Evolutionary conservation across 2,329 filamentous ascomycete species (phyloP), one percentile per base, ranked within the genome.

Genomic region (Colletotrichum musae): DNA sequence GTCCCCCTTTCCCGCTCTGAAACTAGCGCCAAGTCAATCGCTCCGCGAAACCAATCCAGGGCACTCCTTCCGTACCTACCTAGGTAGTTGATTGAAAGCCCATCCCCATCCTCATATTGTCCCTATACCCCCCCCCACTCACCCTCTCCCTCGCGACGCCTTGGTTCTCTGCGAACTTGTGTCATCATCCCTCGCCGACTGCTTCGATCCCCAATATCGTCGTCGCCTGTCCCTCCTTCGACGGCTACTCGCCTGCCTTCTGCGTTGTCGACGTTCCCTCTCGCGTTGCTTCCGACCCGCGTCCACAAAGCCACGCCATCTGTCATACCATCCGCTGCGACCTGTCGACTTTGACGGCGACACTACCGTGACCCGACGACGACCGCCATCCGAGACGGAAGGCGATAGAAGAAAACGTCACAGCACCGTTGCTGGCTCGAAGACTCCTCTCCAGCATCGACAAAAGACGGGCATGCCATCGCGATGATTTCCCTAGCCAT

Each of bases 401-500:
- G n/a, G 45, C 45, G 7, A 18, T 21, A 48, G 45, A 48, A 48
- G 45, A 48, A 18, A n/a, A 48, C 41, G 18, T n/a, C 10, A 24
- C 32, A 12, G 32, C 32, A 36, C 32, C 32, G 32, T 36, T 10
- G 32, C 32, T 36, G 16, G 18, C 16, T 21, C 53, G 53, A 21
- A 9, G 21, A 51, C 48, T 21, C 9, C 48, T 7, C 26, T 32
- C 28, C 24, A 32, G 26, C 21, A 16, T 6, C 21, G 16, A 36
- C 28, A 28, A 18, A 24, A 26, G 12, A 47, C 43, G 48, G 58
- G 52, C 21, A 68, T 68, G 64, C 58, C 39, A n/a, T n/a, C 68
- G 18, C n/a, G 16, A 72, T 72, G 70, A 71, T 72, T 47, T 58
- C 70, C 7, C 32, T 72, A 2, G 64, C 61, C 32, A 50, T 71